phyloP scores from a whole-genome alignment of 1,284 basidiomycete genomes.

The Cutaneotrichosporon curvatum region DNA sequence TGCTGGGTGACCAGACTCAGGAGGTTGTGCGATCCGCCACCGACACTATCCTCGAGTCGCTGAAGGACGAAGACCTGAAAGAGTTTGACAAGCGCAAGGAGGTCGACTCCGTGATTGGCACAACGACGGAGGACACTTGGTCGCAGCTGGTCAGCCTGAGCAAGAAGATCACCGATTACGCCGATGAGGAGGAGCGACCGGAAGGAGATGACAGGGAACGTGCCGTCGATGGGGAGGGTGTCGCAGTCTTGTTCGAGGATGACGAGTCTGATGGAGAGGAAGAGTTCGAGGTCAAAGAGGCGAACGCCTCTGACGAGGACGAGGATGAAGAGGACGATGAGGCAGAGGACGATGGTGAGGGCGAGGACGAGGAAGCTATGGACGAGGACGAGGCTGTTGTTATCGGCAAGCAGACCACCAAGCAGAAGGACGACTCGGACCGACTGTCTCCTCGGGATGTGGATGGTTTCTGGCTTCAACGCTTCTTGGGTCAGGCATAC shows the following conservation, averaged over 20 bases:
- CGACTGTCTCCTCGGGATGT: constrained; percentile 83
- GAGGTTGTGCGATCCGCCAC: constrained; percentile 92
- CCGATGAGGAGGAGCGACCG: constrained; percentile 72
- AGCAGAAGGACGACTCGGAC: constrained; percentile 49
- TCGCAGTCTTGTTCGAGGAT: constrained; percentile 93
- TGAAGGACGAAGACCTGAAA: constrained; percentile 85
- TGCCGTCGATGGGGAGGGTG: constrained; percentile 62
- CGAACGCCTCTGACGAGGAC: constrained; percentile 53
- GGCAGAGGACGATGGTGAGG: constrained; percentile 51
- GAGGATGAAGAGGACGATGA: constrained; percentile 69
- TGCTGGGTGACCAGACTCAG: constrained; percentile 89
- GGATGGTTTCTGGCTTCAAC: constrained; percentile 98
- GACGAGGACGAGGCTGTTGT: constrained; percentile 53
- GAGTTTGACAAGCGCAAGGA: constrained; percentile 98
- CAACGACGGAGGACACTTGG: constrained; percentile 68
- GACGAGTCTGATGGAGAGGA: constrained; percentile 80
- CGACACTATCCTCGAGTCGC: constrained; percentile 78
- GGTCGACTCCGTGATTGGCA: constrained; percentile 71
- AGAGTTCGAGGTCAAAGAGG: constrained; percentile 57
- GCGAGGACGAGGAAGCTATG: constrained; percentile 51
- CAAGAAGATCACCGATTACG: constrained; percentile 97
- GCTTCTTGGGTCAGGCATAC: constrained; percentile 82
- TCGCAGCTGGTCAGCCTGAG: constrained; percentile 76
- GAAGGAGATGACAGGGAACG: constrained; percentile 60
- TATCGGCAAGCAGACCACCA: constrained; percentile 52